Evolutionary conservation across 257 asterid genomes (phyloP).

Genomic region (Nicotiana paniculata): DNA sequence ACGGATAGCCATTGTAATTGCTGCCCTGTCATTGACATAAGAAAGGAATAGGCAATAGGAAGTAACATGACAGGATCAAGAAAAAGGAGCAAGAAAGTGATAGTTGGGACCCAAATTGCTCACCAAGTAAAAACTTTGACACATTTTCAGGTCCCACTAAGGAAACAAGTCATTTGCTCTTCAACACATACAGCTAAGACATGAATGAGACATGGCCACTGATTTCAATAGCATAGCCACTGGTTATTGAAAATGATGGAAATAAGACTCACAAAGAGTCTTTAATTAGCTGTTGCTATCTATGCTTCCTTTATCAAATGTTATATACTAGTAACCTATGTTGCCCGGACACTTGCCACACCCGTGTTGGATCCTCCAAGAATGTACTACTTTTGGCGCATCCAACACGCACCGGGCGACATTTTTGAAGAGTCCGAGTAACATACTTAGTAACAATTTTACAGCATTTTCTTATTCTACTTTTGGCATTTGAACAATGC

Average conservation of each 20-base stretch:
- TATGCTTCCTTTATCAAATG: neutral
- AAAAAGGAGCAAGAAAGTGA: conserved; percentile 25
- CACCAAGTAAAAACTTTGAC: conserved; percentile 22
- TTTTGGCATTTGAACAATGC: neutral
- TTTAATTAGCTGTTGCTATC: neutral
- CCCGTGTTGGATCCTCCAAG: too few species aligned
- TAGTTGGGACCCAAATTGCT: conserved; percentile 32
- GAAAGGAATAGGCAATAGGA: conserved; percentile 10
- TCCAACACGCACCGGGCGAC: too few species aligned
- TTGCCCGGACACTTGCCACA: too few species aligned
- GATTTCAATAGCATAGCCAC: neutral
- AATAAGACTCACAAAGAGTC: neutral
- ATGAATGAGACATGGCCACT: conserved; percentile 1
- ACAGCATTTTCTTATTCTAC: neutral
- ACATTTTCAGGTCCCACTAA: neutral
- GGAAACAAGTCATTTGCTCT: neutral
- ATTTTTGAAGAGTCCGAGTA: too few species aligned
- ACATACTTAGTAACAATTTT: neutral
- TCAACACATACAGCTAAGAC: conserved; percentile 6
- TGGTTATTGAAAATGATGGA: neutral
- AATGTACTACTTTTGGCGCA: too few species aligned
- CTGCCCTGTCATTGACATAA: neutral
- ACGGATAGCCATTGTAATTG: neutral
- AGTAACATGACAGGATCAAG: conserved; percentile 21
- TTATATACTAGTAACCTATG: neutral